A percentile compares a stretch with the other conserved stretches of the same genome.
These are phyloP conservation scores for Globisporangium emineosum DNA, from an alignment of 352 stramenopile genomes.

Conservation along the genomic window DNA sequence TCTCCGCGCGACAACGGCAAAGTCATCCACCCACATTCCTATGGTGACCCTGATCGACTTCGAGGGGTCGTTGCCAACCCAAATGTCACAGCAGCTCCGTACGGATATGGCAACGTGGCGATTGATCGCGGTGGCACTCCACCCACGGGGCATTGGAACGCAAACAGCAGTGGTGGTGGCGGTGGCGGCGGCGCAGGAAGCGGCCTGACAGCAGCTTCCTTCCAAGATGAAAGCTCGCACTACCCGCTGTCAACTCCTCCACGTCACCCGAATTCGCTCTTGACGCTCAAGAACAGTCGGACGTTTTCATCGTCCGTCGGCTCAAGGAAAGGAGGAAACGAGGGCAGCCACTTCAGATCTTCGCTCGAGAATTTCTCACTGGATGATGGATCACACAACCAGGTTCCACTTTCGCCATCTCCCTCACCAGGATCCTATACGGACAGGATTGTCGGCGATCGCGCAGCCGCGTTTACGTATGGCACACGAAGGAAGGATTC, in stretches of 20 bases:
- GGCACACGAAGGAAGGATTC: conserved; percentile 33
- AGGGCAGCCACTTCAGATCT: conserved; percentile 29
- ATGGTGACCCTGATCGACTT: conserved; percentile 52
- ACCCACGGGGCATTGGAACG: conserved; percentile 21
- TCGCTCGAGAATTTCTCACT: conserved; percentile 74
- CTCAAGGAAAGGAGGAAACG: conserved; percentile 17
- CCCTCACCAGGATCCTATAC: conserved; percentile 15
- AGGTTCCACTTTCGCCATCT: conserved; percentile 10
- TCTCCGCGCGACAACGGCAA: conserved; percentile 25
- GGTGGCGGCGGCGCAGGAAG: conserved; percentile 16
- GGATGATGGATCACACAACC: conserved; percentile 25
- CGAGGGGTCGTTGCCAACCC: conserved; percentile 44
- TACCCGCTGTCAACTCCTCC: conserved; percentile 64
- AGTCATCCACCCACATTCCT: conserved; percentile 64
- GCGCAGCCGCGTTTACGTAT: conserved; percentile 13
- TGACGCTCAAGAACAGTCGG: conserved; percentile 37
- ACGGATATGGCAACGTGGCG: conserved; percentile 74
- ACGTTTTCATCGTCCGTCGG: conserved; percentile 27
- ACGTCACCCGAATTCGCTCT: conserved; percentile 59
- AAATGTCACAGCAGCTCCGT: conserved; percentile 66
- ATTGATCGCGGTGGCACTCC: conserved; percentile 36
- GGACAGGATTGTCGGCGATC: not conserved
- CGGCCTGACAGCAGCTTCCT: conserved; percentile 32
- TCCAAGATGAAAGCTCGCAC: conserved; percentile 39
- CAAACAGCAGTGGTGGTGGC: conserved; percentile 17